Base-by-base conservation (phyloP, 306 rosid genomes). In the Rosa rugosa region DNA sequence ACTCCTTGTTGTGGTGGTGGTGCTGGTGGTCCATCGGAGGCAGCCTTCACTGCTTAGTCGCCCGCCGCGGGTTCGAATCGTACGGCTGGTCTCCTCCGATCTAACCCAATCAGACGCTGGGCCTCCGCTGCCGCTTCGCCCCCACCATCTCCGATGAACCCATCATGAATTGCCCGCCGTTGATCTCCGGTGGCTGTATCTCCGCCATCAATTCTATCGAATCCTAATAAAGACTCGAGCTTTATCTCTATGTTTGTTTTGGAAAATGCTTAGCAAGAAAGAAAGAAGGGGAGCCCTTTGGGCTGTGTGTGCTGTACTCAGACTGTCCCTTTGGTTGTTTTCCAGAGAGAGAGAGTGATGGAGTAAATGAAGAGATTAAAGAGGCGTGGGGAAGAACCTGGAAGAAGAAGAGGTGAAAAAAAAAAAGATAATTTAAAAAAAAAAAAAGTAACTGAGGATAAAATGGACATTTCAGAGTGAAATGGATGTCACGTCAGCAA, bases 41-140 rank as follows among this genome's bases (percentile, higher is more conserved):
- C 1, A 86, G 79, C 86, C 87, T 90, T 97, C 97, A 95, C 0
- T 82, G 90, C 86, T 91, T 95, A 27, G 77, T 31, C 77, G 77
- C 73, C 41, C 97, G 97, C 22, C 98, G 98, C 18, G 73, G 71
- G 23, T 87, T 90, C 67, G 96, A 84, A 57, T 94, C 98, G 80
- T 88, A 91, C 47, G 89, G 88, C 76, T 85, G 97, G 89, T 92
- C 98, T 50, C 91, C 91, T n/a, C 93, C 99, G 88, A 95, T 92
- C 77, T 95, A 97, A 46, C 98, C 99, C 60, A 95, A 86, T 69
- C 98, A 89, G 70, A 95, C 98, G 70, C 98, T 95, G 1, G 99
- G 99, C 25, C 96, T 83, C 8, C 99, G 77, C 80, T 93, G 98
- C 0, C 99, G 95, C 90, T 93, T 95, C 22, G 96, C 80, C 72